Evolutionary conservation across 345 rosid genomes (phyloP).

Genomic region (Eucalyptus polyanthemos): DNA sequence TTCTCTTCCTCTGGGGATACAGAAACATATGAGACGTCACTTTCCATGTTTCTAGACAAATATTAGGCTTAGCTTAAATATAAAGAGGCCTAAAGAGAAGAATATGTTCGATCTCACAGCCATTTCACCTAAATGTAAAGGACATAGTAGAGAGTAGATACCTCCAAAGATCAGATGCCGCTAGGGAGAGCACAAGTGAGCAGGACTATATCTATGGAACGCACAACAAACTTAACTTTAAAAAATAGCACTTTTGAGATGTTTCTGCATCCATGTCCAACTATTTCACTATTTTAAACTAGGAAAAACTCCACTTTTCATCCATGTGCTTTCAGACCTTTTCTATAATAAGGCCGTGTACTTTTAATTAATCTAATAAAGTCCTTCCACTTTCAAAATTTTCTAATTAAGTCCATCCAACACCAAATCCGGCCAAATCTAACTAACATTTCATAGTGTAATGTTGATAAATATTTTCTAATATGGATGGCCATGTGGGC

Average conservation of each 20-base stretch:
- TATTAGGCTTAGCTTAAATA: not conserved
- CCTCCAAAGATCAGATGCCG: not conserved
- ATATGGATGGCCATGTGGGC: not conserved
- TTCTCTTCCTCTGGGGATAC: conserved; percentile 37
- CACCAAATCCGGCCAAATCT: not conserved
- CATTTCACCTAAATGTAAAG: not conserved
- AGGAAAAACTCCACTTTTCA: not conserved
- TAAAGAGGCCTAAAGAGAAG: not conserved
- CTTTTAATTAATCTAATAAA: not conserved
- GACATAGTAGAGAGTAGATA: not conserved
- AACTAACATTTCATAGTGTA: not conserved
- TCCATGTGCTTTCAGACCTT: not conserved
- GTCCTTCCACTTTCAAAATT: not conserved
- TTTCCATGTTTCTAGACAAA: not conserved
- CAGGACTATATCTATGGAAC: not conserved
- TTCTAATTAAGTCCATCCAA: not conserved
- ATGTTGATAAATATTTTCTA: not conserved
- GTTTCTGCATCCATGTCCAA: not conserved
- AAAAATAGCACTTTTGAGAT: not conserved
- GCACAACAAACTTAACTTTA: not conserved
- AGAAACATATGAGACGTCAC: not conserved
- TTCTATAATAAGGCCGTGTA: not conserved
- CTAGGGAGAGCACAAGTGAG: not conserved
- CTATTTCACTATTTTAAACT: not conserved
- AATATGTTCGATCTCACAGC: not conserved